phyloP scores from a whole-genome alignment of 352 stramenopile species.

The Pilasporangium apinafurcum region DNA sequence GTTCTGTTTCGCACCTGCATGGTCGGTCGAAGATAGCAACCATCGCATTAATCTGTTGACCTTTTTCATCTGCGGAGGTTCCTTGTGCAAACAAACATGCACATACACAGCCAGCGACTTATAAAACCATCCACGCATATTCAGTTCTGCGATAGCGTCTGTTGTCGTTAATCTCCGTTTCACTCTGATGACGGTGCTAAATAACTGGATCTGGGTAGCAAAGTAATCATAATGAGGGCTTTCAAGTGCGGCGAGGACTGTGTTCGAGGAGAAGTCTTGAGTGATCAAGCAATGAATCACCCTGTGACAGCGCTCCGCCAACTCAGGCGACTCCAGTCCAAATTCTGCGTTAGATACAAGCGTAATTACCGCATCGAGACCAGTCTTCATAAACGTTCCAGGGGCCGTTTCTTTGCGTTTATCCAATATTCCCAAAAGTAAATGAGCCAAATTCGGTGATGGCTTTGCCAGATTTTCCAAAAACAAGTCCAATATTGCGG shows the following conservation, averaged over 20 bases:
- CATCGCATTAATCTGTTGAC: constrained; percentile 59
- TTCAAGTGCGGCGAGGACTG: constrained; percentile 48
- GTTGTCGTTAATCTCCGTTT: constrained; percentile 24
- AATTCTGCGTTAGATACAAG: constrained; percentile 74
- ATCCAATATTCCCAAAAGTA: constrained; percentile 59
- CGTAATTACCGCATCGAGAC: constrained; percentile 60
- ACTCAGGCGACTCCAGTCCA: constrained; percentile 47
- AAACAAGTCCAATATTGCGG: constrained; percentile 65
- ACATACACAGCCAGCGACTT: constrained; percentile 75
- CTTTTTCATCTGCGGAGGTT: constrained; percentile 61
- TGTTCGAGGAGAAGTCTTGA: constrained; percentile 59
- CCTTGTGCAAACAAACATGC: constrained; percentile 61
- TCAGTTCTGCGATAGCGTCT: constrained; percentile 44
- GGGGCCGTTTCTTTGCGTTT: constrained; percentile 7
- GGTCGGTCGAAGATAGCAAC: constrained; percentile 33
- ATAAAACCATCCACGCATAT: constrained; percentile 83
- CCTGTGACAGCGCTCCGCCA: constrained; percentile 61
- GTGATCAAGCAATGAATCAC: constrained; percentile 59
- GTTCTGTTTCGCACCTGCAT: constrained; percentile 26
- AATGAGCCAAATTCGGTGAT: constrained; percentile 65
- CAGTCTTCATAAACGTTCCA: constrained; percentile 36
- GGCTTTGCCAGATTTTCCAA: constrained; percentile 75
- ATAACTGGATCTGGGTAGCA: constrained; percentile 55
- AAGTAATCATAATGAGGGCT: constrained; percentile 63
- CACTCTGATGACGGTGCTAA: constrained; percentile 37